Percentiles rank a stretch among this genome's conserved stretches.
phyloP scores from a whole-genome alignment of 1,139 yeast genomes.

The Candida buenavistaensis region DNA sequence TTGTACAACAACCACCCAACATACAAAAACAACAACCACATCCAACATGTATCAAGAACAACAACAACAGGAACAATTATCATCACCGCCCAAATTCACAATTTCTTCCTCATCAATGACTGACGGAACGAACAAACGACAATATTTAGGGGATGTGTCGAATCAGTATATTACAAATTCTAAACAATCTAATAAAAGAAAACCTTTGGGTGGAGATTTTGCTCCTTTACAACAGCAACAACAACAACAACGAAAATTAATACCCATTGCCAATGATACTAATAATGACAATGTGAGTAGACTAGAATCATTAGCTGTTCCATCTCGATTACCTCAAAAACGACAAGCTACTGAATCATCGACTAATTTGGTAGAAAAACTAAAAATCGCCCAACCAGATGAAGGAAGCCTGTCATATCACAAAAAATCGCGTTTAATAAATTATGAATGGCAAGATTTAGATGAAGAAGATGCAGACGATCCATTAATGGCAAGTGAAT shows the following conservation, averaged over 20 bases:
- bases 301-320: slow-evolving; percentile 17
- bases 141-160: slow-evolving; percentile 43
- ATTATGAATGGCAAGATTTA: slow-evolving; percentile 81
- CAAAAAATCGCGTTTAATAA: slow-evolving; percentile 40
- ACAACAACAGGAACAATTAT: slow-evolving; percentile 4
- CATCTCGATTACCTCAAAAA: slow-evolving; percentile 53
- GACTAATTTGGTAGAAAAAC: slow-evolving; percentile 48
- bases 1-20: slow-evolving; percentile 4
- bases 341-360: slow-evolving; percentile 59
- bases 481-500: slow-evolving; percentile 94
- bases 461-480: slow-evolving; percentile 91
- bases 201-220: slow-evolving; percentile 37
- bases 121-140: slow-evolving; percentile 20
- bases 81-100: slow-evolving; percentile 2
- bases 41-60: slow-evolving; percentile 4
- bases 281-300: slow-evolving; percentile 3
- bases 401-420: slow-evolving; percentile 13
- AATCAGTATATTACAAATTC: slow-evolving; percentile 32
- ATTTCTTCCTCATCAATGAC: slow-evolving; percentile 4
- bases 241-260: slow-evolving; percentile 8
- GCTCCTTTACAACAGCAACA: slow-evolving; percentile 25
- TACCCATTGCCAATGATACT: slow-evolving; percentile 3
- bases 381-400: slow-evolving; percentile 18
- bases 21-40: slow-evolving; percentile 2
- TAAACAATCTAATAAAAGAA: slow-evolving; percentile 20